Evolutionary conservation across 1,139 yeast genomes (phyloP).

Genomic region (Spencermartinsiella ligniputridi): DNA sequence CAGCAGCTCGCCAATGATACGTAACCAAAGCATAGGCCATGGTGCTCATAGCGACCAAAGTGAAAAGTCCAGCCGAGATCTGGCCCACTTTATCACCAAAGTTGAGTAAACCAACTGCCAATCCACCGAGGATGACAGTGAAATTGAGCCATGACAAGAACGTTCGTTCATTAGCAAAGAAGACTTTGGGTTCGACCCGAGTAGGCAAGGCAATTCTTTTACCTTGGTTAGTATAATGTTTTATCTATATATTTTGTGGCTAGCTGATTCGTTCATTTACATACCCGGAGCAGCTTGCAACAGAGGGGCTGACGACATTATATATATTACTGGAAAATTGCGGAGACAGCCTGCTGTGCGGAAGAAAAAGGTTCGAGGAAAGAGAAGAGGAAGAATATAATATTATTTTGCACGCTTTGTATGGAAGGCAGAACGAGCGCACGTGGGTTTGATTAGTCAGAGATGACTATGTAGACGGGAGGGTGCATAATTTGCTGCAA

Average conservation of each 20-base stretch:
- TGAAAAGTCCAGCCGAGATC: constrained; percentile 89
- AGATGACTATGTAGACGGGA: no score
- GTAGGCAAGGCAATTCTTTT: constrained; percentile 97
- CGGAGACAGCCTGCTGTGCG: no score
- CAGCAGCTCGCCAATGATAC: constrained; percentile 99
- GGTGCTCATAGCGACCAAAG: constrained; percentile 90
- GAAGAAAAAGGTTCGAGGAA: no score
- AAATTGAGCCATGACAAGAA: constrained; percentile 97
- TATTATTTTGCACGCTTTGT: no score
- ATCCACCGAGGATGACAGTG: constrained; percentile 93
- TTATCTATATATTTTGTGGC: no score
- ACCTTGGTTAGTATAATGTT: constrained; percentile 38
- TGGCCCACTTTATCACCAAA: constrained; percentile 94
- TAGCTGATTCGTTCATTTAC: constrained; percentile 18
- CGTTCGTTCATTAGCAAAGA: constrained; percentile 93
- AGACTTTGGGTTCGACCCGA: constrained; percentile 96
- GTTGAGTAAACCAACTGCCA: constrained; percentile 91
- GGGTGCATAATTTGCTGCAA: no score
- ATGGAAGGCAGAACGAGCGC: no score
- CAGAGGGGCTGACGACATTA: constrained; percentile 58
- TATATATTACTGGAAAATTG: no score
- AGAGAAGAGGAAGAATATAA: no score
- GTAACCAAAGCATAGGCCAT: constrained; percentile 94
- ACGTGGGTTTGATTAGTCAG: constrained; percentile 3
- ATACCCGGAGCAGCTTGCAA: constrained; percentile 55